A percentile compares a stretch with the other conserved stretches of the same genome.
Conservation (phyloP, 2,329 filamentous ascomycete genomes). For the Scleromitrula shiraiana region DNA sequence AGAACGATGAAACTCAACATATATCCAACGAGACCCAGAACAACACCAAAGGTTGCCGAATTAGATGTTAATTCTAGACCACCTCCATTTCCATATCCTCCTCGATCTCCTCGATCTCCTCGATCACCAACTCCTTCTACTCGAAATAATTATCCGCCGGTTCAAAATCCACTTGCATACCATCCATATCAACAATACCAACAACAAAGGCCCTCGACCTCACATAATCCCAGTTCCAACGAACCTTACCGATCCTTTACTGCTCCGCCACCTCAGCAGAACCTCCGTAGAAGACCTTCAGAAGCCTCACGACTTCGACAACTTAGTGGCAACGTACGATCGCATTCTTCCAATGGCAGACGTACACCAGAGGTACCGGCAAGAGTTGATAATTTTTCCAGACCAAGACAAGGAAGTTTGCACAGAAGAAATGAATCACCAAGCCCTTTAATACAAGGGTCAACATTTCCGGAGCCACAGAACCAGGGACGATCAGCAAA, state of each 20-base stretch:
- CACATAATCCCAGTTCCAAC: slow-evolving; percentile 15
- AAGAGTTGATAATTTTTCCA: slow-evolving; percentile 27
- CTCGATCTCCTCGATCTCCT: slow-evolving; percentile 14
- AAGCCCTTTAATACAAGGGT: slow-evolving; percentile 17
- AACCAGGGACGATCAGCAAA: slow-evolving; percentile 18
- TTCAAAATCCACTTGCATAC: slow-evolving; percentile 1
- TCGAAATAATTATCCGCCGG: slow-evolving; percentile 1
- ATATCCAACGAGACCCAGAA: slow-evolving; percentile 22
- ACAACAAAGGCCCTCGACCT: slow-evolving; percentile 20
- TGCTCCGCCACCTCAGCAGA: slow-evolving; percentile 18
- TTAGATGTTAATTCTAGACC: background rate
- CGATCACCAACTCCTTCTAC: slow-evolving; percentile 12
- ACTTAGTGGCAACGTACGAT: slow-evolving; percentile 27
- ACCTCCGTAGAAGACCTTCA: slow-evolving; percentile 23
- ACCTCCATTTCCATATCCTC: slow-evolving; percentile 8
- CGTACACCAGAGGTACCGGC: slow-evolving; percentile 18
- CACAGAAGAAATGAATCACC: slow-evolving; percentile 24
- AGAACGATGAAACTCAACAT: slow-evolving; percentile 26
- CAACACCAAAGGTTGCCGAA: slow-evolving; percentile 16
- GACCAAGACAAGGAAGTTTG: slow-evolving; percentile 24
- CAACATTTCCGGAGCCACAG: slow-evolving; percentile 19
- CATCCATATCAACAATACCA: slow-evolving; percentile 1
- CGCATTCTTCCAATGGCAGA: slow-evolving; percentile 21
- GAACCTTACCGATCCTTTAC: slow-evolving; percentile 20
- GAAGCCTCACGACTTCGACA: slow-evolving; percentile 28